Evolutionary conservation across 2,329 filamentous ascomycete genomes (phyloP).

Genomic region (Xylaria sp.): DNA sequence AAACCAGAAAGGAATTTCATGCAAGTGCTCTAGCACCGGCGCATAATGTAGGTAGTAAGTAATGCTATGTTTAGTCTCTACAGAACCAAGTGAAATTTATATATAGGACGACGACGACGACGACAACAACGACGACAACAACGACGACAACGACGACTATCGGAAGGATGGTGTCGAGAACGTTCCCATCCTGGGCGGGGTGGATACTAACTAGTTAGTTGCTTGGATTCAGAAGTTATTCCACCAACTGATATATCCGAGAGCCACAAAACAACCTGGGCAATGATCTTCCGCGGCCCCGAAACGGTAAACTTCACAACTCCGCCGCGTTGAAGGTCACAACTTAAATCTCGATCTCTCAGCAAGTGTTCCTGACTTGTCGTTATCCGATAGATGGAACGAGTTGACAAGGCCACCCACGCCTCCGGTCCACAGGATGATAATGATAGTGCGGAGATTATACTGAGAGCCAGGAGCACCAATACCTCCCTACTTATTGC

Average conservation of each 20-base stretch:
- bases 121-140: neutral
- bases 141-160: neutral
- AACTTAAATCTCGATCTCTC: neutral
- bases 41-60: neutral
- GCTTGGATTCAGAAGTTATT: constrained; percentile 23
- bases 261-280: constrained; percentile 19
- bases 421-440: constrained; percentile 12
- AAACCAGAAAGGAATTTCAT: neutral
- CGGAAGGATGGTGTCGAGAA: neutral
- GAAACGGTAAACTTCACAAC: constrained; percentile 27
- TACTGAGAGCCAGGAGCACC: neutral
- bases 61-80: neutral
- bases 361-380: neutral
- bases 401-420: neutral
- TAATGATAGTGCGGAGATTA: neutral
- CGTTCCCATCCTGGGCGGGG: neutral
- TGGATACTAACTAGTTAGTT: neutral
- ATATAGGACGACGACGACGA: neutral
- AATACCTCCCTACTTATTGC: neutral
- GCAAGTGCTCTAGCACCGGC: neutral
- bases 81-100: neutral
- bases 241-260: constrained; percentile 35
- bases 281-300: constrained; percentile 26
- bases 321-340: neutral
- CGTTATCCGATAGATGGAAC: constrained; percentile 30